Base-by-base conservation (phyloP, 805 yeast genomes). In the Saccharomycopsis guyanensis region DNA sequence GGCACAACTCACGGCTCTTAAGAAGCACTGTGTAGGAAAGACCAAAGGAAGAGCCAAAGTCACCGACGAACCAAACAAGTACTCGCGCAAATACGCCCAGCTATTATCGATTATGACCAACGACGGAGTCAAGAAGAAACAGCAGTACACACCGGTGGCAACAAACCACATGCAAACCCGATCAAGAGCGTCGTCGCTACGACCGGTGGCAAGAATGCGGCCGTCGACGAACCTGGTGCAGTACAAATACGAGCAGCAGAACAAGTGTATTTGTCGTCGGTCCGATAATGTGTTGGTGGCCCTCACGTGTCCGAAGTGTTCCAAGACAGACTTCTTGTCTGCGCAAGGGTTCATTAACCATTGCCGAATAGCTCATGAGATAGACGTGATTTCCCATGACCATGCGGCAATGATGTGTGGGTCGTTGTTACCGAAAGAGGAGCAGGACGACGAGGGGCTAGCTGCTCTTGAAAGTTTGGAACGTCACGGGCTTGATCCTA, bases 291-390 rank as follows among this genome's bases (percentile, higher is more conserved):
- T 81, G 1, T 63, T 82, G 18, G 87, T 85, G 2, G 69, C 78
- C 41, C 68, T 85, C 32, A 78, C 77, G 6, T 85, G 95, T 59
- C 75, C 79, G 1, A 73, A 71, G 42, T 85, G 95, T 61, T 72
- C 68, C 8, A 61, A 89, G 43, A 71, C 78, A 36, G 84, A 82
- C 51, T 85, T 85, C 57, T 79, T 86, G 6, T 76, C 84, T 12
- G 86, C 88, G 0, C 93, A 85, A 58, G 93, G 93, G 13, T 82
- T 85, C 54, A 70, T 83, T 32, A 85, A 83, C 59, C 94, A 85
- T 60, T 75, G 82, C 45, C 68, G 93, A 49, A 71, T 82, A 22
- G 83, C 88, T 6, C 94, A 85, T 59, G 66, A 75, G n/a, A 75
- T 73, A 46, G 86, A 80, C 47, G 83, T 74, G 52, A 72, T 80